phyloP scores from a whole-genome alignment of 1,284 basidiomycete genomes.

The Ceratobasidium sp. region DNA sequence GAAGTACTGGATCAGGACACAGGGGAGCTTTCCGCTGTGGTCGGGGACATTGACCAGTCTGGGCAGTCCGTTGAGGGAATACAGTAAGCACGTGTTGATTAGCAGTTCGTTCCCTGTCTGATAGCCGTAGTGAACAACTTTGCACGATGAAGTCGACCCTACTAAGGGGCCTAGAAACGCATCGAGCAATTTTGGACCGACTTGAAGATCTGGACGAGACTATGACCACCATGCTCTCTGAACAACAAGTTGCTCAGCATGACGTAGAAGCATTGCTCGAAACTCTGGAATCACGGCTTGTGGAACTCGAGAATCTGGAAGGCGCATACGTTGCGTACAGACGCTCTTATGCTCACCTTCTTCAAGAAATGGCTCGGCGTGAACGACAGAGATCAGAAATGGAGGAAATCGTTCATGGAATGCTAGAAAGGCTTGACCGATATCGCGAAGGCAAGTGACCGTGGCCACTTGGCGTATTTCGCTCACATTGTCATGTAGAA shows the following conservation, averaged over 20 bases:
- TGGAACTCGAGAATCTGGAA: conserved; percentile 66
- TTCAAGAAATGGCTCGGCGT: conserved; percentile 74
- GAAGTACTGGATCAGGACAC: conserved; percentile 78
- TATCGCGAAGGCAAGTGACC: conserved; percentile 67
- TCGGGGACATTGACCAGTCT: conserved; percentile 69
- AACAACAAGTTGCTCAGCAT: conserved; percentile 51
- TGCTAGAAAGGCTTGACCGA: conserved; percentile 64
- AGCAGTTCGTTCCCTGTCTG: not conserved
- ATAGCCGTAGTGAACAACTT: conserved; percentile 57
- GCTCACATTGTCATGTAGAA: conserved; percentile 54
- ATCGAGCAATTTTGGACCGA: conserved; percentile 60
- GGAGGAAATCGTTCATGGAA: conserved; percentile 67
- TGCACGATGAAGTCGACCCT: conserved; percentile 53
- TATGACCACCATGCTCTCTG: conserved; percentile 74
- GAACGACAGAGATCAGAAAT: conserved; percentile 66
- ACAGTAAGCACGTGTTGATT: conserved; percentile 57
- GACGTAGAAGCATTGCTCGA: conserved; percentile 37
- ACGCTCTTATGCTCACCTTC: conserved; percentile 70
- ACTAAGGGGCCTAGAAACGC: conserved; percentile 57
- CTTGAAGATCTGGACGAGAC: conserved; percentile 77
- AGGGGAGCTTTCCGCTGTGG: conserved; percentile 72
- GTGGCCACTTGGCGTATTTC: conserved; percentile 13
- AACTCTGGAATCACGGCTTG: conserved; percentile 62
- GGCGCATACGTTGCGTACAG: conserved; percentile 69
- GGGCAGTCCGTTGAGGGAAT: conserved; percentile 58